Evolutionary conservation across 208 protist species (phyloP).

Genomic region (Porcisia deanei): DNA sequence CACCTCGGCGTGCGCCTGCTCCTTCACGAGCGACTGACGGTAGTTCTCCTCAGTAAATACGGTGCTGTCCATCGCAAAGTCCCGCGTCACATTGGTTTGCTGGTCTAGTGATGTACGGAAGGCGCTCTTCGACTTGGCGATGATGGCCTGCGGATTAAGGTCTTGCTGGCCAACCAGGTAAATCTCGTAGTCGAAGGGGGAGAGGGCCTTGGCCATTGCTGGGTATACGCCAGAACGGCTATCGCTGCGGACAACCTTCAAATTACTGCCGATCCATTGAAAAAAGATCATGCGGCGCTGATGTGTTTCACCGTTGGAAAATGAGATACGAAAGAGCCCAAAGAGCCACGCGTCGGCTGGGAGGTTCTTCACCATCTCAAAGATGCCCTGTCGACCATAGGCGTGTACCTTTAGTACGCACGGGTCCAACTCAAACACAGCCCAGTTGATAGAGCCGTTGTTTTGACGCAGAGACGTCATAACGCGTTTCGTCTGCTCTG

Average conservation of each 20-base stretch:
- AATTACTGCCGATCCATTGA: constrained; percentile 82
- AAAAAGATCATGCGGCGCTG: constrained; percentile 75
- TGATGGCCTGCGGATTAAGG: constrained; percentile 64
- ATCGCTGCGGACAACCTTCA: constrained; percentile 42
- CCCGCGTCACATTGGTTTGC: constrained; percentile 7
- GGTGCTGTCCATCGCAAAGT: constrained; percentile 17
- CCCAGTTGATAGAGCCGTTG: constrained; percentile 85
- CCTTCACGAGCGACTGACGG: constrained; percentile 34
- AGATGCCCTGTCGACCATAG: constrained; percentile 73
- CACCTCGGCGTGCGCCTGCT: constrained; percentile 20
- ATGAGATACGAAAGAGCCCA: constrained; percentile 78
- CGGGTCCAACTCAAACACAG: constrained; percentile 62
- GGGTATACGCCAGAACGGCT: constrained; percentile 47
- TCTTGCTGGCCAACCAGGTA: constrained; percentile 71
- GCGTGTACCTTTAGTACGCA: constrained; percentile 37
- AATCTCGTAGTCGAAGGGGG: constrained; percentile 72
- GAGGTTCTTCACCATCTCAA: constrained; percentile 75
- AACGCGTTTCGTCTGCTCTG: constrained; percentile 36
- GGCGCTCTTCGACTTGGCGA: constrained; percentile 69
- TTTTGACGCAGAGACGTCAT: constrained; percentile 60
- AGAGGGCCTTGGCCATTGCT: constrained; percentile 58
- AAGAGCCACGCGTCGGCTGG: constrained; percentile 78
- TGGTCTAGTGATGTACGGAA: constrained; percentile 33
- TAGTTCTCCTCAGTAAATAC: constrained; percentile 69
- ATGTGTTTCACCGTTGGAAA: constrained; percentile 40